A percentile compares a stretch with the other conserved stretches of the same genome.
These are phyloP conservation scores for Hyphopichia homilentoma DNA, from an alignment of 805 yeast species.

Conservation along the genomic window DNA sequence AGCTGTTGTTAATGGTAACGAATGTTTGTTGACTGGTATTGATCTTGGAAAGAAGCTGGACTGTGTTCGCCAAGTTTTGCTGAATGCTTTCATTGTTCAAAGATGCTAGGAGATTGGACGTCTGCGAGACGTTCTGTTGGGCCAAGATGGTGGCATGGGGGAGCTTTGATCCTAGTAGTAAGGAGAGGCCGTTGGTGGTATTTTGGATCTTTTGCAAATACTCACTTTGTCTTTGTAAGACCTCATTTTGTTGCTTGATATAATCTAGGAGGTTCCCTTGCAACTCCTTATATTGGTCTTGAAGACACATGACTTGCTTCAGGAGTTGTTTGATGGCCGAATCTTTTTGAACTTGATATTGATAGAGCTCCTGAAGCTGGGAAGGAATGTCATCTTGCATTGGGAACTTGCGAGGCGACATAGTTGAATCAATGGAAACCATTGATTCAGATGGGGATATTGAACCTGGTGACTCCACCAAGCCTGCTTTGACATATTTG, in stretches of 20 bases:
- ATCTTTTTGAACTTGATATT: neutral
- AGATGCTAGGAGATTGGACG: conserved; percentile 9
- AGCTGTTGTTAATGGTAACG: conserved; percentile 4
- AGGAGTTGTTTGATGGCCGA: conserved; percentile 7
- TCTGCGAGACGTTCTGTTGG: conserved; percentile 9
- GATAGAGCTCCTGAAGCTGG: conserved; percentile 1
- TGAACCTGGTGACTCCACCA: too few relatives aligned
- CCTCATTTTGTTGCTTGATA: conserved; percentile 13
- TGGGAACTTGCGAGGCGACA: neutral
- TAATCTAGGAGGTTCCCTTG: conserved; percentile 9
- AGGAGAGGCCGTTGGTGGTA: conserved; percentile 5
- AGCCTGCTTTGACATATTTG: conserved; percentile 7
- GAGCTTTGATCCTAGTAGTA: conserved; percentile 10
- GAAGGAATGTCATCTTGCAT: neutral
- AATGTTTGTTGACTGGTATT: conserved; percentile 5
- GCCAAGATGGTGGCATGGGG: conserved; percentile 11
- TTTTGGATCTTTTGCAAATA: conserved; percentile 13
- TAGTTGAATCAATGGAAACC: neutral
- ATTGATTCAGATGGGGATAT: neutral
- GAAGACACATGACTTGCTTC: conserved; percentile 9
- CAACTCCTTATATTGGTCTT: conserved; percentile 10
- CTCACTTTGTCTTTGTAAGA: conserved; percentile 13
- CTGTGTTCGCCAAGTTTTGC: conserved; percentile 13
- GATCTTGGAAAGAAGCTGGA: conserved; percentile 14
- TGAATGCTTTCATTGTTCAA: conserved; percentile 9